Conservation (phyloP, 768 basidiomycete species). For the Mrakia blollopis region DNA sequence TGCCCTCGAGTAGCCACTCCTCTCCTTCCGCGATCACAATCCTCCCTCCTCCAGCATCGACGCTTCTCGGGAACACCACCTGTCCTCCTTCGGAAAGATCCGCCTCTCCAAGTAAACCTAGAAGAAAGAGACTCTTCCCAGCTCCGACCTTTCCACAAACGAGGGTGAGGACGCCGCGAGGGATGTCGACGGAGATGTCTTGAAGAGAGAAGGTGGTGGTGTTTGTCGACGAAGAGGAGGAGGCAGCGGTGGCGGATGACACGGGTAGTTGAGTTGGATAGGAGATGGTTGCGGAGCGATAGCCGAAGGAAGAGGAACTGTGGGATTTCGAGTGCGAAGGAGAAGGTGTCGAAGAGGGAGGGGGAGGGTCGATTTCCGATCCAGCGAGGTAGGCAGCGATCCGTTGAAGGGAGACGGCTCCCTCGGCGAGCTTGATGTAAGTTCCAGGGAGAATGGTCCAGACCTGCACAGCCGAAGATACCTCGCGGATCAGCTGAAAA, state of each 20-base stretch:
- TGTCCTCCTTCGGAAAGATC: constrained; percentile 49
- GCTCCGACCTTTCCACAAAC: constrained; percentile 84
- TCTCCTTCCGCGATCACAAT: neutral
- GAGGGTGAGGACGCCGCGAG: constrained; percentile 68
- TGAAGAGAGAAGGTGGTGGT: constrained; percentile 62
- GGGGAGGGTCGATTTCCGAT: constrained; percentile 59
- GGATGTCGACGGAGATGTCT: constrained; percentile 74
- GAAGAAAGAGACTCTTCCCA: constrained; percentile 79
- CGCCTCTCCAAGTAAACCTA: constrained; percentile 80
- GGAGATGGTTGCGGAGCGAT: neutral
- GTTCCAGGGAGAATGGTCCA: constrained; percentile 64
- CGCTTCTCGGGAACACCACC: constrained; percentile 8
- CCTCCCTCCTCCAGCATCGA: neutral
- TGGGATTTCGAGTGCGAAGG: neutral
- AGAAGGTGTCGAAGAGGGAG: neutral
- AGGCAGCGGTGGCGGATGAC: neutral
- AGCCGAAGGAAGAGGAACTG: neutral
- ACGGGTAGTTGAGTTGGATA: neutral
- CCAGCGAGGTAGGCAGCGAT: constrained; percentile 82
- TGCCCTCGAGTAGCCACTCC: constrained; percentile 10
- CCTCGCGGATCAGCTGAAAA: neutral
- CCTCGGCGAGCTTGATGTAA: constrained; percentile 83
- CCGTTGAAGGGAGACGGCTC: constrained; percentile 74
- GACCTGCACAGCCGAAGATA: constrained; percentile 54
- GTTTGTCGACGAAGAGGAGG: constrained; percentile 47